These are phyloP conservation scores for Debaryomyces maramus DNA, from an alignment of 805 yeast genomes.

Conservation along the genomic window DNA sequence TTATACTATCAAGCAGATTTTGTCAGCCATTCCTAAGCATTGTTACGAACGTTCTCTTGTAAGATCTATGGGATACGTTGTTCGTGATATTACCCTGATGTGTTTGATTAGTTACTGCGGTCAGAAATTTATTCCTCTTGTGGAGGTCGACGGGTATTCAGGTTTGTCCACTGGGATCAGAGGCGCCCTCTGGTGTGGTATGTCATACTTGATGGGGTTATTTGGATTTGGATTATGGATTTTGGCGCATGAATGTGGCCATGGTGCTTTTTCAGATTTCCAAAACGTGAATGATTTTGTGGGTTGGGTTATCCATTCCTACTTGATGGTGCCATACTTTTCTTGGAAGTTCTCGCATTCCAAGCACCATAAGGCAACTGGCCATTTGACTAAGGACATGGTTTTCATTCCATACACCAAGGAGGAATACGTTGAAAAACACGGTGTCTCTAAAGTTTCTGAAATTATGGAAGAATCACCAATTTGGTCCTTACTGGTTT, in stretches of 20 bases:
- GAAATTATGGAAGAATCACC: conserved; percentile 60
- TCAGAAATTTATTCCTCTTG: conserved; percentile 42
- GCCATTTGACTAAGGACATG: conserved; percentile 59
- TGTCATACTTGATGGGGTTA: conserved; percentile 44
- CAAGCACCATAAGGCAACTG: conserved; percentile 65
- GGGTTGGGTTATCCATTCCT: conserved; percentile 64
- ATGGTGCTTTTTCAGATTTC: conserved; percentile 59
- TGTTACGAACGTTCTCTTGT: conserved; percentile 56
- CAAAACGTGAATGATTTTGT: conserved; percentile 51
- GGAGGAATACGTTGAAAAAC: conserved; percentile 39
- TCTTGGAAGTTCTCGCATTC: conserved; percentile 63
- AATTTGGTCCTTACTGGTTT: conserved; percentile 40
- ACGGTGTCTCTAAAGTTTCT: conserved; percentile 33
- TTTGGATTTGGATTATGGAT: conserved; percentile 63
- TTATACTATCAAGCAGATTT: conserved; percentile 56
- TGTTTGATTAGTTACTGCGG: conserved; percentile 43
- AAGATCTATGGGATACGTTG: conserved; percentile 52
- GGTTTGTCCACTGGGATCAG: conserved; percentile 26
- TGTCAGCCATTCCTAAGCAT: conserved; percentile 58
- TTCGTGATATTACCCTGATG: conserved; percentile 52
- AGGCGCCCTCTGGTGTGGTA: conserved; percentile 42
- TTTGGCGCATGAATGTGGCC: conserved; percentile 66
- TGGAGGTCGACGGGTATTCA: conserved; percentile 24
- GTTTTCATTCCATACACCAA: conserved; percentile 59
- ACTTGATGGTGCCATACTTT: conserved; percentile 57